Percentiles rank a stretch among this genome's conserved stretches.
These are phyloP conservation scores for Globisporangium uncinulatum DNA, from an alignment of 352 stramenopile species.

Conservation along the genomic window DNA sequence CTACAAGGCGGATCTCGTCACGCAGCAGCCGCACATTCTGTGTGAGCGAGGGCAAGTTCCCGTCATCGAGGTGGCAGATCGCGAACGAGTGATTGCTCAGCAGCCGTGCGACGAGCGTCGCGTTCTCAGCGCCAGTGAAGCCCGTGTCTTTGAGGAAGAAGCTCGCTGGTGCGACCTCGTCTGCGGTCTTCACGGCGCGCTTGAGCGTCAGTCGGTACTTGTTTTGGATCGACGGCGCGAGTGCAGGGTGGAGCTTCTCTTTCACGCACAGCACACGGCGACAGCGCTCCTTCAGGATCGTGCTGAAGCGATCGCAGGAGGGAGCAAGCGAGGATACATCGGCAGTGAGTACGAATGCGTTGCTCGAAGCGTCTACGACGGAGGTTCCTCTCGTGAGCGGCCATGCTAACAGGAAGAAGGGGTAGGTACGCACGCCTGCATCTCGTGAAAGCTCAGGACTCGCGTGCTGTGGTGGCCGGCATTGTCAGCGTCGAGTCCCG, in stretches of 20 bases:
- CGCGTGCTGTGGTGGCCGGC: no score
- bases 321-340: neutral
- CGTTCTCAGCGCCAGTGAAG: constrained; percentile 65
- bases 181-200: constrained; percentile 25
- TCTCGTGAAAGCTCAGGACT: constrained; percentile 58
- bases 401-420: neutral
- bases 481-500: no score
- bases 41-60: constrained; percentile 70
- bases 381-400: neutral
- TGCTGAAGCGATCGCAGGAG: constrained; percentile 11
- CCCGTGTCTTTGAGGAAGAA: constrained; percentile 77
- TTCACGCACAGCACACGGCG: constrained; percentile 72
- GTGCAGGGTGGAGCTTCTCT: constrained; percentile 41
- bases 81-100: constrained; percentile 75
- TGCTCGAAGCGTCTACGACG: no score
- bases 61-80: constrained; percentile 80
- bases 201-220: constrained; percentile 37
- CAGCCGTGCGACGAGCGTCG: constrained; percentile 52
- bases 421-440: constrained; percentile 42
- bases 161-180: constrained; percentile 47
- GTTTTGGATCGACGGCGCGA: constrained; percentile 47
- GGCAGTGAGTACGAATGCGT: neutral
- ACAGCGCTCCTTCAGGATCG: constrained; percentile 50
- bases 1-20: constrained; percentile 20
- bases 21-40: constrained; percentile 81